Conservation (phyloP, 768 basidiomycete species). For the Boletus reticulatus region DNA sequence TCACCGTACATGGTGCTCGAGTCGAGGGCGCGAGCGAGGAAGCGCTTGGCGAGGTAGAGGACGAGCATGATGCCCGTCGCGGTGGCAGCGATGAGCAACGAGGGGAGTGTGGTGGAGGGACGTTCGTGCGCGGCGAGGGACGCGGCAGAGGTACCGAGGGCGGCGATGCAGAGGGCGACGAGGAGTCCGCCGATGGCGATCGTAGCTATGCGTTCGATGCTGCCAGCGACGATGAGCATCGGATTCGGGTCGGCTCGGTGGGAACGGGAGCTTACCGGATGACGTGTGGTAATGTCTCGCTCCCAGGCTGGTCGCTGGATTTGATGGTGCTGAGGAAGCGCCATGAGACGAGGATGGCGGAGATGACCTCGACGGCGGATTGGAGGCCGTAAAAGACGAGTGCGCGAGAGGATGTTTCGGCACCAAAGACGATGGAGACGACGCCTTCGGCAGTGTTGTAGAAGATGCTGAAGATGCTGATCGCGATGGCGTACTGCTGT, state of each 20-base stretch:
- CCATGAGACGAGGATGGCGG: conserved; percentile 44
- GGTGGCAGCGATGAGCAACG: conserved; percentile 42
- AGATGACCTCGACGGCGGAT: conserved; percentile 46
- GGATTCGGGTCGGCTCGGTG: not conserved
- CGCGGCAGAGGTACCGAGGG: conserved; percentile 34
- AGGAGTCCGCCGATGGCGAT: conserved; percentile 37
- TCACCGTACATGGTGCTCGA: conserved; percentile 44
- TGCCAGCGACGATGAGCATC: not conserved
- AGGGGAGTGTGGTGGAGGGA: conserved; percentile 37
- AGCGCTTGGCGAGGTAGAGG: conserved; percentile 44
- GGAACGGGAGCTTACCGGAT: conserved; percentile 9
- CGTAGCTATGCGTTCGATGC: conserved; percentile 39
- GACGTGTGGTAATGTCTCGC: not conserved
- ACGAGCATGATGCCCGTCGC: conserved; percentile 38
- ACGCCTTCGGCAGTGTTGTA: conserved; percentile 41
- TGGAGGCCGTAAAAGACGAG: conserved; percentile 50
- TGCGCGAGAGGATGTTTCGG: conserved; percentile 40
- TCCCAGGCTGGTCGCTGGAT: conserved; percentile 34
- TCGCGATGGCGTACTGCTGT: conserved; percentile 38
- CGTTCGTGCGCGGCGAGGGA: conserved; percentile 33
- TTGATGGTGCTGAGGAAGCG: conserved; percentile 34
- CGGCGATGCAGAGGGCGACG: conserved; percentile 36
- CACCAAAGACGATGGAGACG: conserved; percentile 42
- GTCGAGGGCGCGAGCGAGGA: conserved; percentile 40
- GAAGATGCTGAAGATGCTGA: conserved; percentile 42